Conservation (phyloP, 2,329 filamentous ascomycete species). For the Thielaviopsis ethacetica region DNA sequence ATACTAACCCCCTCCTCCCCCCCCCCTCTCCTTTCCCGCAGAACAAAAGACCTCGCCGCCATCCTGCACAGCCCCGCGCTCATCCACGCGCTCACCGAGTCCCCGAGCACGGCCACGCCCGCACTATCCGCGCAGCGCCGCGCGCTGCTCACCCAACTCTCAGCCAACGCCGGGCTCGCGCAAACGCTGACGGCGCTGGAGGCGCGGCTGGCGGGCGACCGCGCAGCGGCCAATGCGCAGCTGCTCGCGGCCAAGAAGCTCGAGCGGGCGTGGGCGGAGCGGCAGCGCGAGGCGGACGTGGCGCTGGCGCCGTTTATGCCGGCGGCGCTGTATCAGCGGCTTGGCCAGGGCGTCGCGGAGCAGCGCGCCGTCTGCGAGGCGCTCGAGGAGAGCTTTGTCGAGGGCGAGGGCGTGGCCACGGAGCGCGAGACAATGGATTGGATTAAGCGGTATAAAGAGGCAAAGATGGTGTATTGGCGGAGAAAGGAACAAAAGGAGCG, state of each 20-base stretch:
- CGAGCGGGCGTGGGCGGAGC: conserved; percentile 81
- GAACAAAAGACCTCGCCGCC: conserved; percentile 62
- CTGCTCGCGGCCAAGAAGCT: conserved; percentile 70
- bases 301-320: conserved; percentile 75
- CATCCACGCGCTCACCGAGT: conserved; percentile 58
- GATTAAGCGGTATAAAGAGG: conserved; percentile 65
- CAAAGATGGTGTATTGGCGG: conserved; percentile 61
- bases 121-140: conserved; percentile 50
- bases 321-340: conserved; percentile 66
- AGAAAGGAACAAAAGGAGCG: conserved; percentile 75
- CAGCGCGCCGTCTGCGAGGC: conserved; percentile 67
- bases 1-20: neutral
- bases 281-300: conserved; percentile 76
- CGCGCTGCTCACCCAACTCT: conserved; percentile 46
- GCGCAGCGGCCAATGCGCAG: conserved; percentile 60
- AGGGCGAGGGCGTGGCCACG: conserved; percentile 38
- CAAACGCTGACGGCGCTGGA: conserved; percentile 45
- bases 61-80: conserved; percentile 49
- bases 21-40: conserved; percentile 20
- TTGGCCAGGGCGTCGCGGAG: conserved; percentile 62
- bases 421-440: conserved; percentile 80
- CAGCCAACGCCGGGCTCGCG: conserved; percentile 57
- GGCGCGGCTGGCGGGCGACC: conserved; percentile 37
- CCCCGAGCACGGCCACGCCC: conserved; percentile 51
- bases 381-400: conserved; percentile 85